Percentiles rank a stretch among this genome's conserved stretches.
phyloP scores from a whole-genome alignment of 2,329 filamentous ascomycete genomes.

The Pseudopithomyces chartarum region DNA sequence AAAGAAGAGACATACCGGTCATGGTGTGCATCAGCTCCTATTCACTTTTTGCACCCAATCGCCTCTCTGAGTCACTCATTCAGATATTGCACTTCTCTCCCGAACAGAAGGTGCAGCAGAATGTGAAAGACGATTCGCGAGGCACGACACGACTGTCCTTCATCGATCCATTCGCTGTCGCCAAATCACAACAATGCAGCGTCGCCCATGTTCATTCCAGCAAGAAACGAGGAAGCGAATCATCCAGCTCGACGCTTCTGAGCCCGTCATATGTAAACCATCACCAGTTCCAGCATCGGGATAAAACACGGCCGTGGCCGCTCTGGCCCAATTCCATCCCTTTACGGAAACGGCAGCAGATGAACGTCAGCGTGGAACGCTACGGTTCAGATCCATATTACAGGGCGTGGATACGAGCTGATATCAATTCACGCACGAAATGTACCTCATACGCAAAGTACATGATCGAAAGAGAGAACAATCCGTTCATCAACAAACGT shows the following conservation, averaged over 20 bases:
- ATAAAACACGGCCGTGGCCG: conserved; percentile 26
- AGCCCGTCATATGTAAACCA: conserved; percentile 9
- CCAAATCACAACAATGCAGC: conserved; percentile 8
- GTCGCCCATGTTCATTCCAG: conserved; percentile 10
- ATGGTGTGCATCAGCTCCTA: conserved; percentile 30
- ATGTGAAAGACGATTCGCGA: not conserved
- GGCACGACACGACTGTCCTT: conserved; percentile 16
- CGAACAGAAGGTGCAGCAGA: conserved; percentile 4
- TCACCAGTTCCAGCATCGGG: conserved; percentile 15
- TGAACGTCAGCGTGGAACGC: conserved; percentile 21
- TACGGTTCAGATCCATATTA: conserved; percentile 33
- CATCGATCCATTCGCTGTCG: conserved; percentile 20
- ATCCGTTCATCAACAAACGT: conserved; percentile 28
- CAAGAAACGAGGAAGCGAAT: conserved; percentile 10
- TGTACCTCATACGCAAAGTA: conserved; percentile 29
- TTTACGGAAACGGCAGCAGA: conserved; percentile 21
- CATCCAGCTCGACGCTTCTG: conserved; percentile 6
- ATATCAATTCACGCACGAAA: conserved; percentile 26
- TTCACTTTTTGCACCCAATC: conserved; percentile 28
- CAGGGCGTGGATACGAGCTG: conserved; percentile 29
- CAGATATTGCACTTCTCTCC: conserved; percentile 24
- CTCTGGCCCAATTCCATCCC: conserved; percentile 34
- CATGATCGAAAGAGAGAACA: conserved; percentile 29
- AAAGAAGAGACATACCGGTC: conserved; percentile 23
- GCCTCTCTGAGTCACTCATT: conserved; percentile 25